Evolutionary conservation across 2,329 filamentous ascomycete species (phyloP).

Genomic region (Boeremia exigua): DNA sequence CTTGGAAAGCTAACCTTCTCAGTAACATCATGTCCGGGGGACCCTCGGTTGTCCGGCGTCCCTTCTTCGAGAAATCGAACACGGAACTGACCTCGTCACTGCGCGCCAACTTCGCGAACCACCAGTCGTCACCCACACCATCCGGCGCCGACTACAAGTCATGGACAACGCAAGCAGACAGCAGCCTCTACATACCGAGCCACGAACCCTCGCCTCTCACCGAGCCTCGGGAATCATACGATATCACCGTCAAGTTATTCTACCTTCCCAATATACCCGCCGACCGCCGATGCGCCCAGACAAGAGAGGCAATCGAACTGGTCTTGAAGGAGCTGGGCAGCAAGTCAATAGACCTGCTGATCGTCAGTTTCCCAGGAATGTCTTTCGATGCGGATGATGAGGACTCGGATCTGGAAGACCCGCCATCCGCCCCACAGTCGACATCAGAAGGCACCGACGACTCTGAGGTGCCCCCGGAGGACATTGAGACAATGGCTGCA

Average conservation of each 20-base stretch:
- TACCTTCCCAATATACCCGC: slow-evolving; percentile 77
- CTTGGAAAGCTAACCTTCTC: slow-evolving; percentile 49
- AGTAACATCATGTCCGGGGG: slow-evolving; percentile 86
- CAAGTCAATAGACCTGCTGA: slow-evolving; percentile 80
- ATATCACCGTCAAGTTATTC: slow-evolving; percentile 95
- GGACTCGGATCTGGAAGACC: slow-evolving; percentile 69
- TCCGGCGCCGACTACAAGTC: slow-evolving; percentile 52
- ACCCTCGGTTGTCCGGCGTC: slow-evolving; percentile 82
- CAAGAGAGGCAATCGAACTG: slow-evolving; percentile 77
- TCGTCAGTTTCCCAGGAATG: slow-evolving; percentile 91
- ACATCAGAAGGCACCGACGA: slow-evolving; percentile 47
- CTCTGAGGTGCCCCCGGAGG: slow-evolving; percentile 54
- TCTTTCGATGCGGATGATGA: slow-evolving; percentile 93
- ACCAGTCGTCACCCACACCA: slow-evolving; percentile 65
- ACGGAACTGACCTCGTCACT: slow-evolving; percentile 90
- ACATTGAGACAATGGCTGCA: slow-evolving; percentile 70
- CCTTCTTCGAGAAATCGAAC: slow-evolving; percentile 82
- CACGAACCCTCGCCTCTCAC: slow-evolving; percentile 73
- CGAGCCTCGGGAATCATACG: slow-evolving; percentile 85
- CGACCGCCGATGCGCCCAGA: slow-evolving; percentile 70
- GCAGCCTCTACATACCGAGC: slow-evolving; percentile 75
- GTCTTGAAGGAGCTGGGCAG: slow-evolving; percentile 82
- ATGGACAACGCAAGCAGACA: slow-evolving; percentile 68
- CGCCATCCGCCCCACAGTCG: slow-evolving; percentile 28
- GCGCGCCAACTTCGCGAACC: slow-evolving; percentile 78